Evolutionary conservation across 1,284 basidiomycete genomes (phyloP), one percentile per base, ranked within the genome.

Genomic region (Rhodotorula sp.): DNA sequence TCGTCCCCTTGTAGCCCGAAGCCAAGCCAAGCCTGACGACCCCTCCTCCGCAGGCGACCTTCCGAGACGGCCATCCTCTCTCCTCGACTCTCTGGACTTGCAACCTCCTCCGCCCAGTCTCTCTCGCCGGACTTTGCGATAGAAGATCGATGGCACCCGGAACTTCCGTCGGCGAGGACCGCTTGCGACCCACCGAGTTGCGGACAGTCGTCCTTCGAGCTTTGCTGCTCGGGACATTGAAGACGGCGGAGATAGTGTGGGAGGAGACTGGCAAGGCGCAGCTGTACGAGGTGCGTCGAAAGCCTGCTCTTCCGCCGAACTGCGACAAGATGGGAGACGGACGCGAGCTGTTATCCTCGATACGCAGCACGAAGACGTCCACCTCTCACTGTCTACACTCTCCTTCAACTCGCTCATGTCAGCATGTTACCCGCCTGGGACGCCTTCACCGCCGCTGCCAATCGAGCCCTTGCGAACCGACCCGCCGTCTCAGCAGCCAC

Each of bases 21-120:
- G 16, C n/a, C n/a, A n/a, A n/a, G n/a, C n/a, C 18, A 50, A 15
- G 30, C 5, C 22, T 37, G 22, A 50, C 1, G 4, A 10, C 1
- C 4, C 9, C 22, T 15, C 47, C 1, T 52, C 62, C 70, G 37
- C 76, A 95, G 92, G 88, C 91, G 82, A 87, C 89, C 76, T 96
- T 91, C 88, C 91, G 94, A 78, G 81, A 85, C 9, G 93, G 94
- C 48, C 88, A 88, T 73, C 87, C 89, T 7, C 85, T 97, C 24
- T 86, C 89, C 1, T 92, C 94, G 78, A 92, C 92, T 0, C 86
- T 97, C 31, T 91, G 87, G 80, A 92, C 92, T 1, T 85, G 89
- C 69, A 84, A 90, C 47, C 89, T 92, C 76, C 85, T 90, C 51
- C 92, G 93, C 76, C 83, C 86, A 48, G 78, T 31, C 24, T 61